Conservation (phyloP, 169 alveolate species). For the Cryptosporidium meleagridis region DNA sequence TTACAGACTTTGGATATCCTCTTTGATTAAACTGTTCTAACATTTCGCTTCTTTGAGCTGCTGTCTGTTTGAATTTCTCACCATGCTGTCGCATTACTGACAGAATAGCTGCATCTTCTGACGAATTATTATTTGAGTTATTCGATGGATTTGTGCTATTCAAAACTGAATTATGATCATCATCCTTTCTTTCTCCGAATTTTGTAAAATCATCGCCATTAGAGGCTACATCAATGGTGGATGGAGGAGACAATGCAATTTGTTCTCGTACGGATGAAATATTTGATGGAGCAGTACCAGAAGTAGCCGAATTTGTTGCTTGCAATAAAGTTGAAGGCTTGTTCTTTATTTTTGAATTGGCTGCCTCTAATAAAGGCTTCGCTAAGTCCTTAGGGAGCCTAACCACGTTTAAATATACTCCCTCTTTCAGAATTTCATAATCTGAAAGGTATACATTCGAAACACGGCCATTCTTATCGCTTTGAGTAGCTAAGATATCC, state of each 20-base stretch:
- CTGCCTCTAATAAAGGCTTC: slow-evolving; percentile 61
- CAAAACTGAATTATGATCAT: not conserved
- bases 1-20: not conserved
- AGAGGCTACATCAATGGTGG: not conserved
- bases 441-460: slow-evolving; percentile 57
- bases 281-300: not conserved
- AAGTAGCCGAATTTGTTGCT: not conserved
- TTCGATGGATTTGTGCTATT: not conserved
- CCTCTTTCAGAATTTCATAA: slow-evolving; percentile 40
- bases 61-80: slow-evolving; percentile 61
- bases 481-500: slow-evolving; percentile 47
- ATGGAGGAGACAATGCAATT: not conserved
- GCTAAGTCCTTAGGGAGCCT: slow-evolving; percentile 65
- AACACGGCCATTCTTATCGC: slow-evolving; percentile 48
- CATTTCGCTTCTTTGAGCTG: slow-evolving; percentile 71
- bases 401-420: slow-evolving; percentile 49
- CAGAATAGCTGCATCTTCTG: slow-evolving; percentile 66
- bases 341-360: slow-evolving; percentile 36
- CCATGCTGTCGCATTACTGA: slow-evolving; percentile 75
- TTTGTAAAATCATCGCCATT: not conserved
- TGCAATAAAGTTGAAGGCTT: not conserved
- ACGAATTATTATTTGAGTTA: not conserved
- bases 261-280: not conserved
- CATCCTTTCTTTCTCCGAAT: not conserved
- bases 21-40: slow-evolving; percentile 49